phyloP scores from a whole-genome alignment of 2,329 filamentous ascomycete genomes.

The Pyrenophora graminea region DNA sequence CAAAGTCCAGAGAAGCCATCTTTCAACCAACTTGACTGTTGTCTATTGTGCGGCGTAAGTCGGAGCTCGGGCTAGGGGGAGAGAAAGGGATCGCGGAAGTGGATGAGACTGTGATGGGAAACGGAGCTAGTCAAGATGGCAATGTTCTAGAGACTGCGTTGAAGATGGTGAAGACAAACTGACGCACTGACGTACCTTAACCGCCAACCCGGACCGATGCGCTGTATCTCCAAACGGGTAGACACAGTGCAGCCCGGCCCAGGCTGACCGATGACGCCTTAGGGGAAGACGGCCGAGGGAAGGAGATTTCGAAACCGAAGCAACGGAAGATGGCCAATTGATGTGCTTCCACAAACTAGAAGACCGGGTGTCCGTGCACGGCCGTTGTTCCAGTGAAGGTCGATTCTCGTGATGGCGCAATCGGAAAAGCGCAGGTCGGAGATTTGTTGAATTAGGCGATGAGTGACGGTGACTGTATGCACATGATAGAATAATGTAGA shows the following conservation, averaged over 20 bases:
- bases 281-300: conserved; percentile 27
- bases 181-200: conserved; percentile 34
- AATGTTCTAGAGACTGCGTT: background rate
- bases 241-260: conserved; percentile 41
- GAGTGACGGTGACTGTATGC: conserved; percentile 15
- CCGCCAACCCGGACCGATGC: conserved; percentile 38
- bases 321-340: conserved; percentile 40
- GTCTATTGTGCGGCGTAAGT: conserved; percentile 11
- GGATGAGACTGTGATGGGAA: too few species aligned
- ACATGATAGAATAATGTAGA: conserved; percentile 26
- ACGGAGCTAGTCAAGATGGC: background rate
- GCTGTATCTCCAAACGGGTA: conserved; percentile 37
- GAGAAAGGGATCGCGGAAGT: too few species aligned
- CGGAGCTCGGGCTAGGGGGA: background rate
- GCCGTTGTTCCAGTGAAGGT: conserved; percentile 36
- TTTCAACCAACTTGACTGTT: conserved; percentile 13
- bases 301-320: conserved; percentile 32
- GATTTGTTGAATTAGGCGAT: conserved; percentile 38
- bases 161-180: background rate
- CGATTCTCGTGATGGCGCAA: conserved; percentile 37
- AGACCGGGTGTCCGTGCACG: conserved; percentile 30
- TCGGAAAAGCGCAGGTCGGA: conserved; percentile 33
- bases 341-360: conserved; percentile 27
- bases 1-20: conserved; percentile 96
- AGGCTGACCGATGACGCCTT: conserved; percentile 37